phyloP scores from a whole-genome alignment of 768 basidiomycete genomes.

The Mycena polygramma region DNA sequence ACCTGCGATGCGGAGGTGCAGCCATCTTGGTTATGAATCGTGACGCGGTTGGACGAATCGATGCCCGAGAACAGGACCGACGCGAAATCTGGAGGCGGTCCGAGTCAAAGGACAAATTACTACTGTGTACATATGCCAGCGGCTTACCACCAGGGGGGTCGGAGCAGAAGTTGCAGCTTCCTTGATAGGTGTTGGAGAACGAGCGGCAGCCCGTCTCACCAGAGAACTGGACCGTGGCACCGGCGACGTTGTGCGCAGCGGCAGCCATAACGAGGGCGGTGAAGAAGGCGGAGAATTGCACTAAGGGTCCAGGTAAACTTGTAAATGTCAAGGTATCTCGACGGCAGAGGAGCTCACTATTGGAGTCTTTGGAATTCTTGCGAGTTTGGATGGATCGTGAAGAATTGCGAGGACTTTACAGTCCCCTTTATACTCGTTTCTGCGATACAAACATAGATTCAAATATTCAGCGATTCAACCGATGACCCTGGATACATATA shows the following conservation, averaged over 20 bases:
- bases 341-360: too few relatives aligned
- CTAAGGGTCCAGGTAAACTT: too few relatives aligned
- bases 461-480: too few relatives aligned
- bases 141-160: not conserved
- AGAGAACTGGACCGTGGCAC: not conserved
- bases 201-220: not conserved
- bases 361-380: too few relatives aligned
- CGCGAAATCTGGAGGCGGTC: constrained; percentile 4
- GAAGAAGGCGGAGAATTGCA: constrained; percentile 1
- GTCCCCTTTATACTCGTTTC: too few relatives aligned
- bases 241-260: not conserved
- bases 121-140: not conserved
- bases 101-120: not conserved
- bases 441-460: too few relatives aligned
- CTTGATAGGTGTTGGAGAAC: not conserved
- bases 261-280: not conserved
- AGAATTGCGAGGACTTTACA: too few relatives aligned
- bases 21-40: constrained; percentile 25
- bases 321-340: too few relatives aligned
- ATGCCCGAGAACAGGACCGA: constrained; percentile 29
- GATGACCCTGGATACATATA: too few relatives aligned
- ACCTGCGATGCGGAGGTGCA: constrained; percentile 31
- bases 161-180: not conserved
- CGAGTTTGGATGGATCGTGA: too few relatives aligned
- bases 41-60: constrained; percentile 15